Evolutionary conservation across 2,329 filamentous ascomycete genomes (phyloP), one percentile per base, ranked within the genome.

Genomic region (Thielaviopsis musarum): DNA sequence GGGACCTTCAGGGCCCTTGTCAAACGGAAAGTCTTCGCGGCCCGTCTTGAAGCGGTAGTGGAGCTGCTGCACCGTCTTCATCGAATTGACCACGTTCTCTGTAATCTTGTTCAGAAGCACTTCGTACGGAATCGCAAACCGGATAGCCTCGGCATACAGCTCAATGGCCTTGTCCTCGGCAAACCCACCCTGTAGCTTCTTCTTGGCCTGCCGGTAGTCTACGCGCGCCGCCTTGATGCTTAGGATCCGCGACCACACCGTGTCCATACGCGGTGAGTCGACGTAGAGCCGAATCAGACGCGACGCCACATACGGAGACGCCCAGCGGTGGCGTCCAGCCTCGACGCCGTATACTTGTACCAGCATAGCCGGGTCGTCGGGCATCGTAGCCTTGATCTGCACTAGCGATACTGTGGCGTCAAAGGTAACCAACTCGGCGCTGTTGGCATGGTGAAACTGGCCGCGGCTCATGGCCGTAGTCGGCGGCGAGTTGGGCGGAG

Each of bases 291-390:
- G 82, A 52, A 90, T 75, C 45, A 96, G 77, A 62, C 85, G 87
- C 38, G 88, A 83, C 58, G 84, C 79, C 15, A 93, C 68, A 67
- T 91, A 95, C 0, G 93, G 91, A 5, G 84, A 79, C 1, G 89
- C 84, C 87, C 91, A 96, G 65, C 91, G 79, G 69, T 96, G 90
- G 12, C 85, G 84, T 5, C 91, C 91, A 54, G 84, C 81, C 65
- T 95, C 88, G 48, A 97, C 69, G 10, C 83, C 81, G 68, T 91
- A 91, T 10, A 96, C 75, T 63, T 96, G 91, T 2, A 97, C 66
- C 88, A 98, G 91, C 70, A 97, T 75, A 0, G 84, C 81, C n/a
- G 93, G 94, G 66, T 97, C 91, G 19, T 84, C 77, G 1, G 93
- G 91, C 81, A 97, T 84, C 52, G 84, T 83, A 5, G 87, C 88